Conservation (phyloP, 192 early-diverging fungal genomes). For the Powellomyces hirtus region DNA sequence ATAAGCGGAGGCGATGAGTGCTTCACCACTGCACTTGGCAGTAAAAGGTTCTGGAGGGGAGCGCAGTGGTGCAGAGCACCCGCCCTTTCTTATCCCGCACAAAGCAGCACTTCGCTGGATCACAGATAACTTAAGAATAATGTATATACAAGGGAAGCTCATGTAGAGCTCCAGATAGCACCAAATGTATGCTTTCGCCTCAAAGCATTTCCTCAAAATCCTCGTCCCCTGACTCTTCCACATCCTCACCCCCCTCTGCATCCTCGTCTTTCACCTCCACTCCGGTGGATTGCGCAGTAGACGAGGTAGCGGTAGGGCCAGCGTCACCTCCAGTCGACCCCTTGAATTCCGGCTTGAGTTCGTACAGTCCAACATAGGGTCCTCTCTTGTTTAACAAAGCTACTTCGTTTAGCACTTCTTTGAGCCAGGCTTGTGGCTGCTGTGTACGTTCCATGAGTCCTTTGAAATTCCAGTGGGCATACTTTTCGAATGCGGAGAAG, state of each 20-base stretch:
- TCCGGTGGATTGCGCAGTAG: not conserved
- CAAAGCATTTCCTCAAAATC: no score
- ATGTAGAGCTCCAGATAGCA: no score
- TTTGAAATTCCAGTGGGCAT: slow-evolving; percentile 83
- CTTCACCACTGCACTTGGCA: no score
- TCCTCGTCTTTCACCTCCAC: not conserved
- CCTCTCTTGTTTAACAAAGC: slow-evolving; percentile 81
- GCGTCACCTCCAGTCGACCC: not conserved
- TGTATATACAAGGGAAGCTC: no score
- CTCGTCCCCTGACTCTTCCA: not conserved
- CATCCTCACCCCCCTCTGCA: not conserved
- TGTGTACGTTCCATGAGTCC: slow-evolving; percentile 75
- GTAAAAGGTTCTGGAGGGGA: no score
- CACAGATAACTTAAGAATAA: no score
- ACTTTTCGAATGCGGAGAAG: slow-evolving; percentile 76
- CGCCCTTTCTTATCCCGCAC: no score
- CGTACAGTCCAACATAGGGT: slow-evolving; percentile 74
- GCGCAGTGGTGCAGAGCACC: no score
- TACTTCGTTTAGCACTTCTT: slow-evolving; percentile 80
- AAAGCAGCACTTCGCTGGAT: no score
- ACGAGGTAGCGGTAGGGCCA: not conserved
- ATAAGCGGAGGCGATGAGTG: slow-evolving; percentile 1
- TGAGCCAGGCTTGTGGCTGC: slow-evolving; percentile 81
- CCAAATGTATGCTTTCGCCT: no score
- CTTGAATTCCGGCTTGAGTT: slow-evolving; percentile 75